A percentile compares a stretch with the other conserved stretches of the same genome.
Evolutionary conservation across 2,329 filamentous ascomycete species (phyloP).

Genomic region (Penicillium corylophilum): DNA sequence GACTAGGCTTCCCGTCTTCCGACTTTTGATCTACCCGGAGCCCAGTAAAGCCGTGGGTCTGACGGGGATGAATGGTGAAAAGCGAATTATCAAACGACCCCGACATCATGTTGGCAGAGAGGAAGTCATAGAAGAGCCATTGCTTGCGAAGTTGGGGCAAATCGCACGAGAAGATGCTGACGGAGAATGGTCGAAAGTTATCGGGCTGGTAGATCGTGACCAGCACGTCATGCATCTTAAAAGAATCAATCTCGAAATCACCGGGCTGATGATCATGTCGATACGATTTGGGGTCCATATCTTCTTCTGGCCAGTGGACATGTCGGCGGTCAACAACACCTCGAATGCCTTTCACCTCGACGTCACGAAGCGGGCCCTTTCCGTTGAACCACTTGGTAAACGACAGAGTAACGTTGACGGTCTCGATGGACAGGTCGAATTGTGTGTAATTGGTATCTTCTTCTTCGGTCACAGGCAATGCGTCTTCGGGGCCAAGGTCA

Average conservation of each 20-base stretch:
- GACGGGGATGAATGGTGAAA: slow-evolving; percentile 93
- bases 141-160: slow-evolving; percentile 89
- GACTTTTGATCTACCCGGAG: slow-evolving; percentile 57
- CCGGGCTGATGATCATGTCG: slow-evolving; percentile 84
- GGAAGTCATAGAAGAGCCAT: slow-evolving; percentile 96
- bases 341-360: slow-evolving; percentile 89
- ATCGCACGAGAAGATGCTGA: slow-evolving; percentile 95
- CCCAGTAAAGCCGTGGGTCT: slow-evolving; percentile 77
- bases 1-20: slow-evolving; percentile 63
- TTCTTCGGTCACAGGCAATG: slow-evolving; percentile 45
- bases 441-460: slow-evolving; percentile 98
- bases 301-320: slow-evolving; percentile 68
- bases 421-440: slow-evolving; percentile 92
- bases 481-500: slow-evolving; percentile 45
- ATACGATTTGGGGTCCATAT: slow-evolving; percentile 79
- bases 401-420: slow-evolving; percentile 92
- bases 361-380: slow-evolving; percentile 84
- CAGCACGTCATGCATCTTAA: slow-evolving; percentile 91
- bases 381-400: slow-evolving; percentile 99
- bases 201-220: slow-evolving; percentile 88
- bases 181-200: slow-evolving; percentile 88
- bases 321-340: slow-evolving; percentile 89
- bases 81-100: slow-evolving; percentile 93
- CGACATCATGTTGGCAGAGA: slow-evolving; percentile 93
- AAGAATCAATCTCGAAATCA: slow-evolving; percentile 95